Evolutionary conservation across 2,329 filamentous ascomycete genomes (phyloP).

Genomic region (Knoxdaviesia proteae): DNA sequence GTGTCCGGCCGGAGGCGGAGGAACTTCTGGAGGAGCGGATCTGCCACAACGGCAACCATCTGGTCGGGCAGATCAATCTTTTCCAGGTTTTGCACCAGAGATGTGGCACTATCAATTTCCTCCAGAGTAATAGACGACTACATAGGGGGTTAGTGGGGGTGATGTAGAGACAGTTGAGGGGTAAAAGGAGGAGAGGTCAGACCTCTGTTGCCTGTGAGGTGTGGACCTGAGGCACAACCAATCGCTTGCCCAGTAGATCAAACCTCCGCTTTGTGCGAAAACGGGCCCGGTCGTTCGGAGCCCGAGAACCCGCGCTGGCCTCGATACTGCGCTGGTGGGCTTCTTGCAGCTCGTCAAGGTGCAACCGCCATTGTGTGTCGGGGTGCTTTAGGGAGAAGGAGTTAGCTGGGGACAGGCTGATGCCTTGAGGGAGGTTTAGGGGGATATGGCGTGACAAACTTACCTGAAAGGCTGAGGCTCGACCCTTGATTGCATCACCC

Average conservation of each 20-base stretch:
- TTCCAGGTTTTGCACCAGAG: slow-evolving; percentile 54
- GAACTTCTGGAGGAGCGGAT: slow-evolving; percentile 62
- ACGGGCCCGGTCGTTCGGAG: slow-evolving; percentile 36
- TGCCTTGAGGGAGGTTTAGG: not conserved
- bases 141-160: not conserved
- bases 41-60: slow-evolving; percentile 53
- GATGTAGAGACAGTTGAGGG: not conserved
- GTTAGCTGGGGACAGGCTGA: slow-evolving; percentile 1
- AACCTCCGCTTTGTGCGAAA: slow-evolving; percentile 11
- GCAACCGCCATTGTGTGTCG: slow-evolving; percentile 53
- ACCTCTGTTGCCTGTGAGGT: slow-evolving; percentile 55
- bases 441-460: not conserved
- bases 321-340: slow-evolving; percentile 26
- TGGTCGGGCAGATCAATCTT: slow-evolving; percentile 67
- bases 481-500: slow-evolving; percentile 40
- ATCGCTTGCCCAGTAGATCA: slow-evolving; percentile 13
- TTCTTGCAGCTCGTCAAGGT: slow-evolving; percentile 46
- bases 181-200: slow-evolving; percentile 6
- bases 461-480: slow-evolving; percentile 41
- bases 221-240: slow-evolving; percentile 45
- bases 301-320: slow-evolving; percentile 14
- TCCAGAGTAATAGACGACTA: slow-evolving; percentile 48
- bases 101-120: slow-evolving; percentile 51
- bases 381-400: slow-evolving; percentile 34
- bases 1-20: slow-evolving; percentile 40